A percentile compares a stretch with the other conserved stretches of the same genome.
Conservation (phyloP, 108 stramenopile genomes). For the Nannochloropsis salina region DNA sequence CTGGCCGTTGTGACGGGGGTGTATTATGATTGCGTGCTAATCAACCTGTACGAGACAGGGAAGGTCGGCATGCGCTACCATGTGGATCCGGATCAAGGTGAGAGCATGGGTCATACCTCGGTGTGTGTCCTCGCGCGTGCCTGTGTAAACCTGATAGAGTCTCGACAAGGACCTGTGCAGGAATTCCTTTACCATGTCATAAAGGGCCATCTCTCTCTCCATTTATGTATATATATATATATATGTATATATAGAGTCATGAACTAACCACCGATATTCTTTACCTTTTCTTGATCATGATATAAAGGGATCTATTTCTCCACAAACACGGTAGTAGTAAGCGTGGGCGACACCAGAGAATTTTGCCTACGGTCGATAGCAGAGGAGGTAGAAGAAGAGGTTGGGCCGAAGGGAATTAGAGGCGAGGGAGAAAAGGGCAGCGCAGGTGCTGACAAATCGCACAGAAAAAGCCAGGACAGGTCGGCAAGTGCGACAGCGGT, state of each 20-base stretch:
- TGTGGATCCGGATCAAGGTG: constrained; percentile 18
- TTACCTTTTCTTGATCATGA: neutral
- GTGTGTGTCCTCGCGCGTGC: no score
- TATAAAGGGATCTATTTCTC: neutral
- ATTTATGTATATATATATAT: no score
- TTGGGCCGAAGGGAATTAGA: neutral
- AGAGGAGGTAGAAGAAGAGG: neutral
- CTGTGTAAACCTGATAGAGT: no score
- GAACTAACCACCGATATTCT: neutral
- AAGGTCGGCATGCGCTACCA: neutral
- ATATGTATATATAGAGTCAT: neutral
- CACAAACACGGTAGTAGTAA: neutral
- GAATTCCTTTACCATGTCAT: no score
- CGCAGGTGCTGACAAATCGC: neutral
- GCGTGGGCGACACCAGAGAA: neutral
- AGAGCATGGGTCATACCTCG: no score
- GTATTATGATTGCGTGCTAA: constrained; percentile 16
- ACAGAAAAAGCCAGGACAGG: no score
- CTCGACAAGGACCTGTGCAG: no score
- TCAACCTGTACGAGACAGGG: neutral
- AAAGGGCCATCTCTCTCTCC: no score
- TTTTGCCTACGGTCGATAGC: neutral
- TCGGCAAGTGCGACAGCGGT: neutral
- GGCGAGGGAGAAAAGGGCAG: neutral
- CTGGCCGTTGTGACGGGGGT: neutral